A percentile compares a stretch with the other conserved stretches of the same genome.
phyloP scores from a whole-genome alignment of 345 rosid genomes.

The Clarkia xantiana region DNA sequence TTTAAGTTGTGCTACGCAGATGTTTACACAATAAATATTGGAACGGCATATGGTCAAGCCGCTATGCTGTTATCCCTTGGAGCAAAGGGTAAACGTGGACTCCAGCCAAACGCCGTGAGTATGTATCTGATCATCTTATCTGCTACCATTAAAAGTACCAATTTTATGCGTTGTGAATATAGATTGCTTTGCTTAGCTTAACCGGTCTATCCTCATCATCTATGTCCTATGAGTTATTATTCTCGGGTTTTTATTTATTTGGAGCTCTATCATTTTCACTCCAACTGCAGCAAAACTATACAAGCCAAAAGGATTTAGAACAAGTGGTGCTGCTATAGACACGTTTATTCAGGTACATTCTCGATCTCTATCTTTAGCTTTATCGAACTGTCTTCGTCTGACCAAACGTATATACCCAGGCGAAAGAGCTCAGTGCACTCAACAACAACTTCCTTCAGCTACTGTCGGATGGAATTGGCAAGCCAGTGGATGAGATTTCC shows the following conservation, averaged over 20 bases:
- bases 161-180: neutral
- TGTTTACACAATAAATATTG: slow-evolving; percentile 63
- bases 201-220: no score
- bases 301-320: slow-evolving; percentile 56
- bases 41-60: slow-evolving; percentile 91
- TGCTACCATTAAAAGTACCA: neutral
- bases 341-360: slow-evolving; percentile 71
- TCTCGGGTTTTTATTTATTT: neutral
- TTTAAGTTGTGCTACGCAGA: slow-evolving; percentile 53
- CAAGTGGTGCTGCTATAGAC: slow-evolving; percentile 72
- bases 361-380: neutral
- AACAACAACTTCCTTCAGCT: slow-evolving; percentile 56
- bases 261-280: neutral
- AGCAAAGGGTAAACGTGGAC: slow-evolving; percentile 58
- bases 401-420: slow-evolving; percentile 22
- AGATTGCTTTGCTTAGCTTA: no score
- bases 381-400: neutral
- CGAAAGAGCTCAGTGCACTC: slow-evolving; percentile 66
- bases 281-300: slow-evolving; percentile 54
- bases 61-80: slow-evolving; percentile 87
- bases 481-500: slow-evolving; percentile 56
- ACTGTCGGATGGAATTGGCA: slow-evolving; percentile 64
- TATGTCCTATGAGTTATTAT: no score
- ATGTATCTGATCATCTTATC: slow-evolving; percentile 15
- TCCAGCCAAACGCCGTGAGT: slow-evolving; percentile 69